These are phyloP conservation scores for Raffaelea ambrosiae DNA, from an alignment of 2,329 filamentous ascomycete species.

Conservation along the genomic window DNA sequence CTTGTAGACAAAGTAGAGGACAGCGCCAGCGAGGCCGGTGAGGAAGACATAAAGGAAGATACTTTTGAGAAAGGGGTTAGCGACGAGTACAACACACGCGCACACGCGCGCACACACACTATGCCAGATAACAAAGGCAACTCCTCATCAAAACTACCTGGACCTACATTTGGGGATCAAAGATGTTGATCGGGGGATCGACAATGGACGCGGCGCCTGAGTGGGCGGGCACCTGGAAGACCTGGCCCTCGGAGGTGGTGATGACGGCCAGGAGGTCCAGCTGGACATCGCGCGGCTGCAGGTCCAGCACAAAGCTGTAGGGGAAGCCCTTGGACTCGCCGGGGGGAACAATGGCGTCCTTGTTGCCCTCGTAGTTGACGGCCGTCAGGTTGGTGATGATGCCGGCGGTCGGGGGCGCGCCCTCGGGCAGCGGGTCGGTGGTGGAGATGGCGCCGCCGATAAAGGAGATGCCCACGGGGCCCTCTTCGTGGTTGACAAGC, in stretches of 20 bases:
- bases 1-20: conserved; percentile 93
- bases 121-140: too few relatives aligned
- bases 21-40: conserved; percentile 65
- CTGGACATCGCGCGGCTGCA: conserved; percentile 83
- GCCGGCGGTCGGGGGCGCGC: conserved; percentile 35
- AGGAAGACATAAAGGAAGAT: conserved; percentile 98
- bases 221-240: conserved; percentile 73
- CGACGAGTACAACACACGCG: neutral
- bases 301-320: conserved; percentile 80
- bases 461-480: conserved; percentile 65
- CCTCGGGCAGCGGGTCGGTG: conserved; percentile 43
- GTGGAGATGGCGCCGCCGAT: conserved; percentile 65
- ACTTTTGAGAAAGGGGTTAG: conserved; percentile 35
- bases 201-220: conserved; percentile 80
- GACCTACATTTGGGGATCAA: conserved; percentile 45
- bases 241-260: conserved; percentile 49
- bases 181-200: conserved; percentile 18
- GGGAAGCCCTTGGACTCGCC: conserved; percentile 69
- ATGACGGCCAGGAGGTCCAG: conserved; percentile 72
- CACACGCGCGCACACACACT: too few relatives aligned
- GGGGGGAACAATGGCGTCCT: conserved; percentile 42
- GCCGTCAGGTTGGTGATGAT: conserved; percentile 81
- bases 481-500: conserved; percentile 74
- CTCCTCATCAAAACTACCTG: neutral
- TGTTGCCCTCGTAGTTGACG: conserved; percentile 62